phyloP scores from a whole-genome alignment of 2,329 filamentous ascomycete genomes.

The Pseudopithomyces chartarum region DNA sequence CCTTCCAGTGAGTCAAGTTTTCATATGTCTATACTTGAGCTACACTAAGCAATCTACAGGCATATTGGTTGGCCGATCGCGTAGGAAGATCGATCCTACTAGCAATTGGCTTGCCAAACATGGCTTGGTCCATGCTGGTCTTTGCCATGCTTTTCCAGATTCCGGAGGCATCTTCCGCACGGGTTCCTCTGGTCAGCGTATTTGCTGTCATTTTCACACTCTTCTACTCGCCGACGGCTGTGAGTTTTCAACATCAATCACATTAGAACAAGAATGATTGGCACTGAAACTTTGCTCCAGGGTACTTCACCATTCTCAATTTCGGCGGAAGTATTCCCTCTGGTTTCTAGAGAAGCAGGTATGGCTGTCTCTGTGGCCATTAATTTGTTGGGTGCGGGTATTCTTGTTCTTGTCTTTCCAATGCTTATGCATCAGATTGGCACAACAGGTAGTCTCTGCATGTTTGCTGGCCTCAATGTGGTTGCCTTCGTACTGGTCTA shows the following conservation, averaged over 20 bases:
- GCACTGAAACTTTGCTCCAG: neutral
- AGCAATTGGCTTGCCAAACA: slow-evolving; percentile 24
- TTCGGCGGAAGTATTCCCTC: slow-evolving; percentile 26
- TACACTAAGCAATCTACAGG: slow-evolving; percentile 1
- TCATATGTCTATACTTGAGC: neutral
- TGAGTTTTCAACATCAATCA: neutral
- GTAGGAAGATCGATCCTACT: slow-evolving; percentile 27
- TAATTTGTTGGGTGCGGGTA: slow-evolving; percentile 44
- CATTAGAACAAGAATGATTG: neutral
- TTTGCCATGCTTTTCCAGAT: slow-evolving; percentile 27
- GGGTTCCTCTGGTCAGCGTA: slow-evolving; percentile 18
- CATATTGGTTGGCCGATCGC: slow-evolving; percentile 26
- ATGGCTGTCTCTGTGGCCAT: slow-evolving; percentile 45
- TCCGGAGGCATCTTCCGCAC: slow-evolving; percentile 7
- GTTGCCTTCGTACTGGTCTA: slow-evolving; percentile 34
- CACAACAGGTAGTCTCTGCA: slow-evolving; percentile 38
- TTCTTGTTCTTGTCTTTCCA: slow-evolving; percentile 45
- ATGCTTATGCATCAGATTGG: slow-evolving; percentile 37
- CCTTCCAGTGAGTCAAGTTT: slow-evolving; percentile 4
- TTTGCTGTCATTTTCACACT: slow-evolving; percentile 24
- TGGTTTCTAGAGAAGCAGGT: slow-evolving; percentile 28
- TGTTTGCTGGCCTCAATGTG: slow-evolving; percentile 41
- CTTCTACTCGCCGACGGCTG: slow-evolving; percentile 27
- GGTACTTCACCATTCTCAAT: slow-evolving; percentile 28
- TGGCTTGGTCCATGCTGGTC: slow-evolving; percentile 29